Percentiles rank a stretch among this genome's conserved stretches.
phyloP scores from a whole-genome alignment of 345 rosid genomes.

The Triadica sebifera region DNA sequence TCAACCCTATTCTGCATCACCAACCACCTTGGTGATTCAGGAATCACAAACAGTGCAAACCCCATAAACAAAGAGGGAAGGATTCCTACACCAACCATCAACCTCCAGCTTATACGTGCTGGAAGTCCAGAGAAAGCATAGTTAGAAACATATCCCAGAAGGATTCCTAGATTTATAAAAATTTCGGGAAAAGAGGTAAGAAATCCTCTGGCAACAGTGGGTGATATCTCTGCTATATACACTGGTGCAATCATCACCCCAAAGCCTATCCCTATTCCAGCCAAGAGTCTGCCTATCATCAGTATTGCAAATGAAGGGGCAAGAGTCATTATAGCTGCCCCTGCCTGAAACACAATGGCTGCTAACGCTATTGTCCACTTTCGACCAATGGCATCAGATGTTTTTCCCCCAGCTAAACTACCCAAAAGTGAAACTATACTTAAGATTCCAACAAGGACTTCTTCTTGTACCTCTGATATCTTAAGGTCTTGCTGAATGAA shows the following conservation, averaged over 20 bases:
- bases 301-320: slow-evolving; percentile 26
- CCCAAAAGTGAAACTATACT: slow-evolving; percentile 33
- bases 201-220: slow-evolving; percentile 24
- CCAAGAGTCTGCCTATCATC: slow-evolving; percentile 24
- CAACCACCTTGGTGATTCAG: slow-evolving; percentile 34
- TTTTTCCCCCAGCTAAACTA: slow-evolving; percentile 33
- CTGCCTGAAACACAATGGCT: slow-evolving; percentile 25
- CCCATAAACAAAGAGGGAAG: slow-evolving; percentile 24
- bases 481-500: slow-evolving; percentile 31
- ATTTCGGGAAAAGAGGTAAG: slow-evolving; percentile 30
- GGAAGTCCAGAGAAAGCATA: slow-evolving; percentile 28
- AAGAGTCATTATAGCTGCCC: slow-evolving; percentile 29
- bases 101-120: slow-evolving; percentile 24
- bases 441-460: slow-evolving; percentile 27
- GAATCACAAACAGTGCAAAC: slow-evolving; percentile 24
- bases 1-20: slow-evolving; percentile 24
- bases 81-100: slow-evolving; percentile 33
- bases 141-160: slow-evolving; percentile 26
- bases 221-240: slow-evolving; percentile 32
- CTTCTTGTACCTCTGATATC: slow-evolving; percentile 25
- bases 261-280: slow-evolving; percentile 30
- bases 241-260: slow-evolving; percentile 28
- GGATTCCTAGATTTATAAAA: slow-evolving; percentile 23
- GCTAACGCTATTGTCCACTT: slow-evolving; percentile 32
- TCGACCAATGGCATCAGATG: slow-evolving; percentile 31